Conservation (phyloP, 176 grass and related monocot species). For the Lolium multiflorum region DNA sequence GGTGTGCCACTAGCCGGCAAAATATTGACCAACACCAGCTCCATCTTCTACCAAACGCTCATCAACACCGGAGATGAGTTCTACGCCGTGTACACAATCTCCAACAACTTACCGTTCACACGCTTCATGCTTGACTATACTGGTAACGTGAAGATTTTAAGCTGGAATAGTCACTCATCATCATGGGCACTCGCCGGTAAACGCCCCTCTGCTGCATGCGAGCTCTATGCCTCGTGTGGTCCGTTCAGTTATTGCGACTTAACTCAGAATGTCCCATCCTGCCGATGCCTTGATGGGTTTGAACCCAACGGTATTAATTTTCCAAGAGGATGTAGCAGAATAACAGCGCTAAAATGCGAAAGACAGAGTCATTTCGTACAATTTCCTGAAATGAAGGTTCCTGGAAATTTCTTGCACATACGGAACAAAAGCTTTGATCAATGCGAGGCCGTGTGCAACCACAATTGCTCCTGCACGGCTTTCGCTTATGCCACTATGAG, state of each 20-base stretch:
- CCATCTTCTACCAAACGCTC: not conserved
- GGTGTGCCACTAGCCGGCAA: no score
- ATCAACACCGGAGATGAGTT: not conserved
- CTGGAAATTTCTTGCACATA: not conserved
- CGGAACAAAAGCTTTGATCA: conserved; percentile 56
- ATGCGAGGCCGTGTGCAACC: not conserved
- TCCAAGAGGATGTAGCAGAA: not conserved
- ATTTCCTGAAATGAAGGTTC: not conserved
- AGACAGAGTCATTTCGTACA: not conserved
- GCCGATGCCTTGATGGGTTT: conserved; percentile 49
- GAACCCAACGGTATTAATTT: not conserved
- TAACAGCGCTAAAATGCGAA: no score
- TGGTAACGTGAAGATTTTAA: not conserved
- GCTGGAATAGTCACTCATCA: not conserved
- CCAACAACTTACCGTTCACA: not conserved
- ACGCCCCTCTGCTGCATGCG: not conserved
- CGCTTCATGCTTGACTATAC: conserved; percentile 10
- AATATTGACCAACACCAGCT: not conserved
- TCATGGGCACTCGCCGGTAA: not conserved
- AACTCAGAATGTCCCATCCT: not conserved
- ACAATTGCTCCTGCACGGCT: conserved; percentile 54
- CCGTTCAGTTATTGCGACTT: conserved; percentile 39
- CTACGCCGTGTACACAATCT: not conserved
- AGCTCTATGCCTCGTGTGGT: conserved; percentile 36
- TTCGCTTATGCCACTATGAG: conserved; percentile 37